These are phyloP conservation scores for Artemisia princeps DNA, from an alignment of 140 eudicot genomes.

Conservation along the genomic window DNA sequence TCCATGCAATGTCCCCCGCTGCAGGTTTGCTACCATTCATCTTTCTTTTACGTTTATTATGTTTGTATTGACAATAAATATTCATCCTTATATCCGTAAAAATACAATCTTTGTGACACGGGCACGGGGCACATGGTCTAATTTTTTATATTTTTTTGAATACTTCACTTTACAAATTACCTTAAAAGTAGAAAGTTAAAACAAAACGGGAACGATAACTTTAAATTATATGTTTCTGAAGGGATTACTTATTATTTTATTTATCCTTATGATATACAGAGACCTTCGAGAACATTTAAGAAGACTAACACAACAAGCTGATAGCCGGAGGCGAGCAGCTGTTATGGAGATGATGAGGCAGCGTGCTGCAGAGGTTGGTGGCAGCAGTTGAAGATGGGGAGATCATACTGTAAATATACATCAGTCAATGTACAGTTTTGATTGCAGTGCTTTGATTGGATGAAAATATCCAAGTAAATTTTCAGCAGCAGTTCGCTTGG, in stretches of 20 bases:
- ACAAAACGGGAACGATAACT: too few relatives aligned
- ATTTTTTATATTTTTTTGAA: too few relatives aligned
- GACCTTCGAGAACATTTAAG: slow-evolving; percentile 72
- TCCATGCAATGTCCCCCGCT: slow-evolving; percentile 75
- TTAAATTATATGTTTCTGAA: too few relatives aligned
- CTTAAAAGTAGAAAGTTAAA: too few relatives aligned
- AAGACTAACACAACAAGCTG: slow-evolving; percentile 77
- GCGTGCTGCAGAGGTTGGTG: slow-evolving; percentile 73
- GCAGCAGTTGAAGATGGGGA: slow-evolving; percentile 32
- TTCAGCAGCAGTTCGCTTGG: slow-evolving; percentile 20
- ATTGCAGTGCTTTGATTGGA: slow-evolving; percentile 23
- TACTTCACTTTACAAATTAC: too few relatives aligned
- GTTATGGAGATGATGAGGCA: slow-evolving; percentile 95
- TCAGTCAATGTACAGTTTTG: slow-evolving; percentile 34
- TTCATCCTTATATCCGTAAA: neutral
- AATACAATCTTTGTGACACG: neutral
- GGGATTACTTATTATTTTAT: too few relatives aligned
- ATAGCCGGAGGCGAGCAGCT: slow-evolving; percentile 75
- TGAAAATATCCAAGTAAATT: slow-evolving; percentile 21
- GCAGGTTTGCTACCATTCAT: slow-evolving; percentile 45
- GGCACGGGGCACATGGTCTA: too few relatives aligned
- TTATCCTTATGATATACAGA: slow-evolving; percentile 30
- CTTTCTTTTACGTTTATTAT: neutral
- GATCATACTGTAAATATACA: slow-evolving; percentile 40
- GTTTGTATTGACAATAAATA: neutral